Evolutionary conservation across 2,329 filamentous ascomycete genomes (phyloP).

Genomic region (Amesomyces nigricolor): DNA sequence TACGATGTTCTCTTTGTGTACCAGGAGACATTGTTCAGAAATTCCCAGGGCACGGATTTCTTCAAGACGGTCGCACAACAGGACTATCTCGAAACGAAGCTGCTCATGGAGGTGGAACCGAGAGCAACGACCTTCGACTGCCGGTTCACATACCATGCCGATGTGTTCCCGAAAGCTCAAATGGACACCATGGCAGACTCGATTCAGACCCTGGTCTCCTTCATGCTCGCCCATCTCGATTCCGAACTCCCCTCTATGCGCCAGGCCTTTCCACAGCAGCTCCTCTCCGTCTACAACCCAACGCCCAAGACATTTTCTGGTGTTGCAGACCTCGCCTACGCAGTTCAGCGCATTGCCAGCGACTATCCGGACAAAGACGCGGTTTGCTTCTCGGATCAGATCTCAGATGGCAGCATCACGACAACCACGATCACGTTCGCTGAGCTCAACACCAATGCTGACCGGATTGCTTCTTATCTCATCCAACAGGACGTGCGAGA

Average conservation of each 20-base stretch:
- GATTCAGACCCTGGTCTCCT: conserved; percentile 46
- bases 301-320: conserved; percentile 31
- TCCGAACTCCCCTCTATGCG: conserved; percentile 25
- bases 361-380: conserved; percentile 51
- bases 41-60: conserved; percentile 20
- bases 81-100: conserved; percentile 70
- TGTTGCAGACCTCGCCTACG: conserved; percentile 41
- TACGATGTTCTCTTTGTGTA: conserved; percentile 81
- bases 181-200: conserved; percentile 54
- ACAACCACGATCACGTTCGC: conserved; percentile 53
- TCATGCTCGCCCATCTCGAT: conserved; percentile 29
- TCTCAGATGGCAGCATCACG: conserved; percentile 34
- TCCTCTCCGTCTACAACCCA: conserved; percentile 47
- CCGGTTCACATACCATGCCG: conserved; percentile 44
- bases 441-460: conserved; percentile 58
- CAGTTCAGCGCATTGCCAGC: conserved; percentile 50
- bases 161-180: conserved; percentile 49
- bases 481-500: conserved; percentile 39
- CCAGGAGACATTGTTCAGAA: conserved; percentile 62
- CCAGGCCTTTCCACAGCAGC: conserved; percentile 27
- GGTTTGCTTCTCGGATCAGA: conserved; percentile 54
- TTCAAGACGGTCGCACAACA: conserved; percentile 54
- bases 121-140: conserved; percentile 36
- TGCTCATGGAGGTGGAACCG: conserved; percentile 74
- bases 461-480: conserved; percentile 56